These are phyloP conservation scores for Ceratobasidium sp. DNA, from an alignment of 1,284 basidiomycete genomes.

Conservation along the genomic window DNA sequence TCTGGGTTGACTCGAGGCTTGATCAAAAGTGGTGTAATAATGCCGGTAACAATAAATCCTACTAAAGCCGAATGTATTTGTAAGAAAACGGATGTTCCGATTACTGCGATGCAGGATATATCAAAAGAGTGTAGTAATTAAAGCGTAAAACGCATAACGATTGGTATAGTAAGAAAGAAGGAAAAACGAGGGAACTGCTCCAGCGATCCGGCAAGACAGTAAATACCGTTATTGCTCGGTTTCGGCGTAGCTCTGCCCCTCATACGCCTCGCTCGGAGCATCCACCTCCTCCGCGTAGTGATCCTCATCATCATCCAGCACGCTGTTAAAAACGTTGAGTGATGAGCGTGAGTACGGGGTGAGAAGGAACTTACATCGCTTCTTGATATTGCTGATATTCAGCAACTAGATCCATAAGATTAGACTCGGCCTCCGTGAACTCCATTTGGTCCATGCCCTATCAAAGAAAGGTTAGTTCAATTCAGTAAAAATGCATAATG, in stretches of 20 bases:
- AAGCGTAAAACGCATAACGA: neutral
- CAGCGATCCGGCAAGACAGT: neutral
- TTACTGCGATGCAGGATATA: constrained; percentile 22
- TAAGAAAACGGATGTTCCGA: neutral
- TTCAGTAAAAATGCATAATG: neutral
- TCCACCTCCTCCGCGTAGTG: constrained; percentile 44
- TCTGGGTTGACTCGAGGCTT: no score
- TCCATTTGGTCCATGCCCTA: constrained; percentile 90
- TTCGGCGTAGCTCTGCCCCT: constrained; percentile 43
- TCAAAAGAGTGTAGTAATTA: constrained; percentile 1
- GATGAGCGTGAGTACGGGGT: constrained; percentile 16
- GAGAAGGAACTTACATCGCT: constrained; percentile 56
- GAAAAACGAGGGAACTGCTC: neutral
- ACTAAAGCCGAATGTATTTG: constrained; percentile 13
- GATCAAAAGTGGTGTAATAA: no score
- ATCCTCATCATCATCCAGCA: constrained; percentile 43
- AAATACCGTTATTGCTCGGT: constrained; percentile 20
- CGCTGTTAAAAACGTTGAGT: constrained; percentile 40
- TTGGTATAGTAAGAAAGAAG: constrained; percentile 9
- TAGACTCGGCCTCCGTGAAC: constrained; percentile 90
- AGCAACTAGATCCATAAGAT: constrained; percentile 75
- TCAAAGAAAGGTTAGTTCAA: neutral
- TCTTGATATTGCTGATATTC: constrained; percentile 41
- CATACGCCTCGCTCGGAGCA: constrained; percentile 32
- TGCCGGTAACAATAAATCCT: constrained; percentile 3